Evolutionary conservation across 1,284 basidiomycete genomes (phyloP).

Genomic region (Tilletia setariae): DNA sequence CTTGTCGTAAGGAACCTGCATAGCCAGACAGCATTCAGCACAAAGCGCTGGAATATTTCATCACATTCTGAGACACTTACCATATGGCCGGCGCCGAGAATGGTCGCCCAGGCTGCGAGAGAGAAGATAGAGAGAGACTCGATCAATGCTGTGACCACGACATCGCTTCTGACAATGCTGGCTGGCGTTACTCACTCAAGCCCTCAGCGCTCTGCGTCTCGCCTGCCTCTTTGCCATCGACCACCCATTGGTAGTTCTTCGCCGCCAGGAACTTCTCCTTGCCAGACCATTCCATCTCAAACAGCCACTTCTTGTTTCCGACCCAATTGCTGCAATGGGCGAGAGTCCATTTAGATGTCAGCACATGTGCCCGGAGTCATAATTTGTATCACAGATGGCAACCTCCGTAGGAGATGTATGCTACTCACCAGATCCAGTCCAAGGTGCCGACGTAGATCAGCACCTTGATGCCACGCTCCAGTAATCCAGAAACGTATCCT

Average conservation of each 20-base stretch:
- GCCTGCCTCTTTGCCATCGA: constrained; percentile 11
- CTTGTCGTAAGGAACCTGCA: constrained; percentile 36
- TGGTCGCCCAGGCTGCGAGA: constrained; percentile 31
- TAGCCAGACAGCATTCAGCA: neutral
- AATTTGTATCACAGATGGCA: neutral
- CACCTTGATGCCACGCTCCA: constrained; percentile 70
- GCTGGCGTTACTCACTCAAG: constrained; percentile 24
- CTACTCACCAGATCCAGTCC: constrained; percentile 46
- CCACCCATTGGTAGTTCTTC: neutral
- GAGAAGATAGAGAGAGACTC: neutral
- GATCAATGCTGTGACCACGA: constrained; percentile 13
- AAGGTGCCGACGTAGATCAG: constrained; percentile 68
- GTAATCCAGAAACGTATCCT: constrained; percentile 65
- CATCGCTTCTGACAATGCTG: too few relatives aligned
- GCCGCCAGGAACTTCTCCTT: constrained; percentile 3
- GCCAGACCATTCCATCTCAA: constrained; percentile 11
- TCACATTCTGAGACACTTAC: neutral
- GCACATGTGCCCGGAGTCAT: neutral
- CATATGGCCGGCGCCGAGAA: constrained; percentile 43
- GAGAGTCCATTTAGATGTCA: neutral
- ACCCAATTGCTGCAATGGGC: constrained; percentile 41
- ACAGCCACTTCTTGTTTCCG: constrained; percentile 4
- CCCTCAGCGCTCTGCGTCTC: constrained; percentile 11
- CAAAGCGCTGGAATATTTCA: neutral
- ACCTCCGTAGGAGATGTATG: neutral